Evolutionary conservation across 805 yeast species (phyloP).

Genomic region (Sugiyamaella floridensis): DNA sequence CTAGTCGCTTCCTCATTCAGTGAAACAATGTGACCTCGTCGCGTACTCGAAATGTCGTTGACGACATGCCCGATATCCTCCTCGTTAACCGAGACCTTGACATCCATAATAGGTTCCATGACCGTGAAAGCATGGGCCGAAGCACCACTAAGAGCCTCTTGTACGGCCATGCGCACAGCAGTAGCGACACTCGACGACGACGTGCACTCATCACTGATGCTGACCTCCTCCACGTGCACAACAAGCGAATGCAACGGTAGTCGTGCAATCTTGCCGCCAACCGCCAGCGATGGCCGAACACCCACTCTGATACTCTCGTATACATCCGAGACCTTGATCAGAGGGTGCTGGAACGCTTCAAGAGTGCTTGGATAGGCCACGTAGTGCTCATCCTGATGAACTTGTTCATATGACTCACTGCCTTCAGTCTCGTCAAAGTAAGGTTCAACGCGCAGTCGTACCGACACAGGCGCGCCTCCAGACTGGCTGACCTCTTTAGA

Average conservation of each 20-base stretch:
- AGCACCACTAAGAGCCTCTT: conserved; percentile 31
- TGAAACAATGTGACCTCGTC: conserved; percentile 67
- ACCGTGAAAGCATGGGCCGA: conserved; percentile 38
- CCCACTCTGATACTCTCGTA: conserved; percentile 25
- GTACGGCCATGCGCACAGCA: conserved; percentile 41
- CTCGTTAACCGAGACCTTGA: conserved; percentile 58
- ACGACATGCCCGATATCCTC: conserved; percentile 74
- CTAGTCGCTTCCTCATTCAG: conserved; percentile 54
- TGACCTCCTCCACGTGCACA: conserved; percentile 47
- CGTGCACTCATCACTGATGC: conserved; percentile 45
- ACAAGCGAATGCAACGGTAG: conserved; percentile 55
- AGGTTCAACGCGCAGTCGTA: conserved; percentile 25
- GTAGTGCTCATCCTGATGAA: conserved; percentile 34
- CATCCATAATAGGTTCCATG: conserved; percentile 84
- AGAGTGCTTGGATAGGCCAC: conserved; percentile 11
- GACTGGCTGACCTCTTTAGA: conserved; percentile 26
- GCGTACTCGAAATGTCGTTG: conserved; percentile 72
- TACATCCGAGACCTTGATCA: conserved; percentile 27
- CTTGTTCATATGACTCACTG: conserved; percentile 25
- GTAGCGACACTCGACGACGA: conserved; percentile 37
- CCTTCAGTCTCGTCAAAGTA: conserved; percentile 32
- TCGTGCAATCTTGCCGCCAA: conserved; percentile 36
- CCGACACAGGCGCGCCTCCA: conserved; percentile 26
- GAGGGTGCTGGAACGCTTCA: conserved; percentile 21
- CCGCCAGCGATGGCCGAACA: conserved; percentile 37